These are phyloP conservation scores for Aegilops umbellulata DNA, from an alignment of 176 grass and related monocot genomes.

Conservation along the genomic window DNA sequence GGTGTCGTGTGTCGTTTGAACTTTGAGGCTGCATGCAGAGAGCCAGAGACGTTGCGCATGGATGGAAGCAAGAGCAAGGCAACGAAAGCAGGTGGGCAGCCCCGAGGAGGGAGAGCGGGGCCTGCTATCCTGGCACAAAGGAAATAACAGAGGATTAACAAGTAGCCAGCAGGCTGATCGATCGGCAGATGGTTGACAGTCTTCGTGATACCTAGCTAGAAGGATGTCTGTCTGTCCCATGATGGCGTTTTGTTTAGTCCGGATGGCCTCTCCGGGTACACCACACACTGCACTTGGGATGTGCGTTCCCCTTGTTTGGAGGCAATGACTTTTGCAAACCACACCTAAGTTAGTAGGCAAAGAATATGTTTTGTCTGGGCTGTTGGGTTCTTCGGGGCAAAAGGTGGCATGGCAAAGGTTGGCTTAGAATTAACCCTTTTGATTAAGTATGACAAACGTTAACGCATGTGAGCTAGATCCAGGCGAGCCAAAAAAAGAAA, in stretches of 20 bases:
- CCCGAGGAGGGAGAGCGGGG: background rate
- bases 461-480: slow-evolving; percentile 26
- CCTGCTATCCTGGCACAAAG: slow-evolving; percentile 35
- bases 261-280: background rate
- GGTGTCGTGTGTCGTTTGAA: background rate
- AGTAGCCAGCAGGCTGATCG: background rate
- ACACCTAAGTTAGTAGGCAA: background rate
- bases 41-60: background rate
- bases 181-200: slow-evolving; percentile 35
- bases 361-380: background rate
- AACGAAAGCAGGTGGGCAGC: slow-evolving; percentile 21
- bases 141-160: slow-evolving; percentile 22
- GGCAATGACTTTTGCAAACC: background rate
- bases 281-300: slow-evolving; percentile 7
- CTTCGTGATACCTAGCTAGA: slow-evolving; percentile 19
- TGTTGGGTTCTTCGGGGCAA: background rate
- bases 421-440: background rate
- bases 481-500: background rate
- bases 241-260: slow-evolving; percentile 22
- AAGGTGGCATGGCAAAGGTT: slow-evolving; percentile 2
- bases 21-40: background rate
- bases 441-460: slow-evolving; percentile 10
- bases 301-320: background rate
- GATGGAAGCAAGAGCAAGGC: background rate
- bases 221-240: slow-evolving; percentile 44